These are phyloP conservation scores for Cnidoscolus chayamansa DNA, from an alignment of 441 rosid genomes.

Conservation along the genomic window DNA sequence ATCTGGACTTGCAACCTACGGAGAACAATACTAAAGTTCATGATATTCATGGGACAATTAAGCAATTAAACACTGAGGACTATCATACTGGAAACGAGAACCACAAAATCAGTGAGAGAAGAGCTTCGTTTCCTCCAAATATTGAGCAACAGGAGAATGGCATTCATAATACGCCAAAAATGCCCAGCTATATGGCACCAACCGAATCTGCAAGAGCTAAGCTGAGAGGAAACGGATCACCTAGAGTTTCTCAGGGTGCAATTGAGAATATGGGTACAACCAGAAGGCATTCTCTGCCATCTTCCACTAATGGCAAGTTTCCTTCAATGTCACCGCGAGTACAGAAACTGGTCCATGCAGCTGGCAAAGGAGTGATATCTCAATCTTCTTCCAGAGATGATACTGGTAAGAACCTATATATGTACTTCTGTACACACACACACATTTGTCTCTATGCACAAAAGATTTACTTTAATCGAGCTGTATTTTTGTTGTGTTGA, in stretches of 20 bases:
- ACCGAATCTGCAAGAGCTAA: slow-evolving; percentile 46
- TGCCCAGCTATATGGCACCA: slow-evolving; percentile 85
- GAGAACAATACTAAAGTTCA: slow-evolving; percentile 32
- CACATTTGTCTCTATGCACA: no score
- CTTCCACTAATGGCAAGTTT: slow-evolving; percentile 45
- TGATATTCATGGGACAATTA: slow-evolving; percentile 7
- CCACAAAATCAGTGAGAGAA: slow-evolving; percentile 47
- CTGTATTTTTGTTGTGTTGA: no score
- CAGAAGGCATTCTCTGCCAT: slow-evolving; percentile 73
- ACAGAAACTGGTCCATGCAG: slow-evolving; percentile 30
- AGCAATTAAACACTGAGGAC: slow-evolving; percentile 14
- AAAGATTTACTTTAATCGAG: no score
- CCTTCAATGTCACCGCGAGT: slow-evolving; percentile 56
- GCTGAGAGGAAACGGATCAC: slow-evolving; percentile 63
- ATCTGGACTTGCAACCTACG: slow-evolving; percentile 25
- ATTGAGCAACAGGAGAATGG: slow-evolving; percentile 48
- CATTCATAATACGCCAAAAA: slow-evolving; percentile 40
- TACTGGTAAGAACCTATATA: slow-evolving; percentile 41
- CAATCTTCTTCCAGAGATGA: slow-evolving; percentile 46
- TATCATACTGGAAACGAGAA: slow-evolving; percentile 31
- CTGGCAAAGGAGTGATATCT: slow-evolving; percentile 26
- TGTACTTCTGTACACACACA: background rate
- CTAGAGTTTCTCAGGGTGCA: slow-evolving; percentile 41
- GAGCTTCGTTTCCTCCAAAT: slow-evolving; percentile 50
- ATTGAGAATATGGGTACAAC: slow-evolving; percentile 36